These are phyloP conservation scores for Bipolaris bicolor DNA, from an alignment of 2,329 filamentous ascomycete species.

Conservation along the genomic window DNA sequence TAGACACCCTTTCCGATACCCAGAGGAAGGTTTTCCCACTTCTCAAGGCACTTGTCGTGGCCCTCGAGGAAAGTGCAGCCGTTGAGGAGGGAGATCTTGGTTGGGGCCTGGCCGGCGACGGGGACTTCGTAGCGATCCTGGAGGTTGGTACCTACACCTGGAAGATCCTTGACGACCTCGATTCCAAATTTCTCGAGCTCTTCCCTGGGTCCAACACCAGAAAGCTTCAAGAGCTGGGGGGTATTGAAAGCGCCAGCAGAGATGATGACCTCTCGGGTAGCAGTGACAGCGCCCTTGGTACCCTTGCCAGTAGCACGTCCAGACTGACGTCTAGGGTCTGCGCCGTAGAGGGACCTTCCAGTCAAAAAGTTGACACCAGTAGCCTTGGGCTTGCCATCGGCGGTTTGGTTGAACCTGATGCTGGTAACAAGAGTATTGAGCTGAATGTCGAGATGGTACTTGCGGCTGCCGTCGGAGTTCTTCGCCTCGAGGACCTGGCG, in stretches of 20 bases:
- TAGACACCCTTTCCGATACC: conserved; percentile 51
- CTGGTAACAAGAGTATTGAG: conserved; percentile 69
- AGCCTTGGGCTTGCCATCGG: conserved; percentile 56
- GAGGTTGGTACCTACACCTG: conserved; percentile 69
- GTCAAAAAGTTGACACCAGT: conserved; percentile 51
- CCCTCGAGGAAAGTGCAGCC: conserved; percentile 49
- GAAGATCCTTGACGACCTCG: conserved; percentile 60
- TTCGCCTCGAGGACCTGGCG: conserved; percentile 55
- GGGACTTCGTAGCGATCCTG: conserved; percentile 63
- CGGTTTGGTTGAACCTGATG: conserved; percentile 68
- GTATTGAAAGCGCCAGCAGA: conserved; percentile 64
- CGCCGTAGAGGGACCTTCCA: conserved; percentile 49
- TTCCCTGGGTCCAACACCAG: conserved; percentile 64
- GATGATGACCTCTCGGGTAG: conserved; percentile 36
- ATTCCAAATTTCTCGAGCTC: conserved; percentile 64
- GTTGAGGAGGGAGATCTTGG: conserved; percentile 44
- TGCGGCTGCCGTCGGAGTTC: conserved; percentile 57
- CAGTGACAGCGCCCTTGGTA: conserved; percentile 35
- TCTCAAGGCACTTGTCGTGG: conserved; percentile 54
- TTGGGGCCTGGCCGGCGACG: conserved; percentile 54
- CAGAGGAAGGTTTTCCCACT: conserved; percentile 49
- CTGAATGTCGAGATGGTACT: conserved; percentile 62
- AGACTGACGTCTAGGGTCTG: conserved; percentile 41
- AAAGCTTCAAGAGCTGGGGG: conserved; percentile 66
- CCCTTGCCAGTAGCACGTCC: conserved; percentile 18